These are phyloP conservation scores for Colletotrichum plurivorum DNA, from an alignment of 2,329 filamentous ascomycete species.

Conservation along the genomic window DNA sequence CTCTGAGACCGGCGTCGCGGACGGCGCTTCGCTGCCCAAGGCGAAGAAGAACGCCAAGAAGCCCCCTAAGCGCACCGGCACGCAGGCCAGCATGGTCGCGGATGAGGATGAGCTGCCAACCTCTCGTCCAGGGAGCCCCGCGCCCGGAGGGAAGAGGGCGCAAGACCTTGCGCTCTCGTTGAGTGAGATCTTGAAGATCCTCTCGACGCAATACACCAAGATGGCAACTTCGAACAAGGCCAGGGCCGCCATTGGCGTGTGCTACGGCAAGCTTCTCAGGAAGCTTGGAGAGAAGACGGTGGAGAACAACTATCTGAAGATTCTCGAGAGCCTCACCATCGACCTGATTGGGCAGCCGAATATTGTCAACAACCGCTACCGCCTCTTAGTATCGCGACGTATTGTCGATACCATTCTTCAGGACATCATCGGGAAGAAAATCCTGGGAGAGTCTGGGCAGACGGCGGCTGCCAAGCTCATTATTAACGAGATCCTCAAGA, in stretches of 20 bases:
- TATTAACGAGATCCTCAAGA: conserved; percentile 91
- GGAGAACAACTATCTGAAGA: conserved; percentile 84
- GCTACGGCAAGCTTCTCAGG: conserved; percentile 86
- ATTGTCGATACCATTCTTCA: conserved; percentile 89
- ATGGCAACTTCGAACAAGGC: conserved; percentile 83
- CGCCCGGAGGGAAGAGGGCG: conserved; percentile 76
- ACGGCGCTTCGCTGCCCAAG: conserved; percentile 67
- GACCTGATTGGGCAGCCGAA: conserved; percentile 84
- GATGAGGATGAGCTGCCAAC: conserved; percentile 80
- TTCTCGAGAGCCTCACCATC: conserved; percentile 84
- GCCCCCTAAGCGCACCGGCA: conserved; percentile 69
- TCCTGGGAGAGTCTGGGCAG: conserved; percentile 92
- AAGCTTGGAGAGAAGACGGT: conserved; percentile 86
- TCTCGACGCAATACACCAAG: conserved; percentile 86
- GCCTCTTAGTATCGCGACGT: conserved; percentile 85
- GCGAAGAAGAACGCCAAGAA: conserved; percentile 78
- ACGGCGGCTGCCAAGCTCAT: conserved; percentile 84
- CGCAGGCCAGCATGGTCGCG: conserved; percentile 71
- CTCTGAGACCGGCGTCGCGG: conserved; percentile 68
- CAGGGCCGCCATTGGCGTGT: conserved; percentile 86
- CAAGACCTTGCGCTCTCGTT: conserved; percentile 82
- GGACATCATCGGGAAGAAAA: conserved; percentile 83
- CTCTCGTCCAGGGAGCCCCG: conserved; percentile 80
- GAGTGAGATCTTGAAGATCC: conserved; percentile 80
- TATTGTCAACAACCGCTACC: conserved; percentile 88